A percentile compares a stretch with the other conserved stretches of the same genome.
Evolutionary conservation across 2,329 filamentous ascomycete genomes (phyloP).

Genomic region (Neocucurbitaria cava): DNA sequence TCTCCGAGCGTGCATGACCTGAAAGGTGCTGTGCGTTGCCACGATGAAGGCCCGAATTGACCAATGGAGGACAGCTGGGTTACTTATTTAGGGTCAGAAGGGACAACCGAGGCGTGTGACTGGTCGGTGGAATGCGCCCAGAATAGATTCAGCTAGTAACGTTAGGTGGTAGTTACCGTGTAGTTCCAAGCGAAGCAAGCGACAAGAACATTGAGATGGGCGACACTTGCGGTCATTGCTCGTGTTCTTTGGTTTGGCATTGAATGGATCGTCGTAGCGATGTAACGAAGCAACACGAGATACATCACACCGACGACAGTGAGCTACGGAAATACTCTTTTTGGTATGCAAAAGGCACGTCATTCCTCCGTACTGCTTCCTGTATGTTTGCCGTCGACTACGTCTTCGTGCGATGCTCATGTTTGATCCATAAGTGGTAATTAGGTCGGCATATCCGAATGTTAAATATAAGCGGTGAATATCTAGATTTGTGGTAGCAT

Average conservation of each 20-base stretch:
- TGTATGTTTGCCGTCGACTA: no score
- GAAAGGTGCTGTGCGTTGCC: background rate
- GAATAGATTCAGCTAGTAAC: background rate
- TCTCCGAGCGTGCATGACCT: background rate
- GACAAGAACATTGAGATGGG: conserved; percentile 1
- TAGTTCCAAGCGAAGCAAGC: background rate
- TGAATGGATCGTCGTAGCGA: background rate
- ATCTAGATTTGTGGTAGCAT: no score
- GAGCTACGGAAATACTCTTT: no score
- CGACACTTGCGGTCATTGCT: conserved; percentile 15
- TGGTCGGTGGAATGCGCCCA: background rate
- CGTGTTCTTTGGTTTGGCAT: background rate
- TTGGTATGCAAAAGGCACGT: no score
- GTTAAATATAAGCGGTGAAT: no score
- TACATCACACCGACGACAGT: no score
- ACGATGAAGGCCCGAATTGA: background rate
- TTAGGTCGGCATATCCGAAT: background rate
- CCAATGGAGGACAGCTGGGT: background rate
- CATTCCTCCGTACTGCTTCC: no score
- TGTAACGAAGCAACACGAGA: background rate
- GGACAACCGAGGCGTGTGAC: background rate
- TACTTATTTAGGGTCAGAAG: background rate
- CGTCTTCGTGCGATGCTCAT: background rate
- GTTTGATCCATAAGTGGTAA: background rate
- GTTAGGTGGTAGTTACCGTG: no score